These are phyloP conservation scores for Plicaturopsis crispa DNA, from an alignment of 768 basidiomycete genomes.

Conservation along the genomic window DNA sequence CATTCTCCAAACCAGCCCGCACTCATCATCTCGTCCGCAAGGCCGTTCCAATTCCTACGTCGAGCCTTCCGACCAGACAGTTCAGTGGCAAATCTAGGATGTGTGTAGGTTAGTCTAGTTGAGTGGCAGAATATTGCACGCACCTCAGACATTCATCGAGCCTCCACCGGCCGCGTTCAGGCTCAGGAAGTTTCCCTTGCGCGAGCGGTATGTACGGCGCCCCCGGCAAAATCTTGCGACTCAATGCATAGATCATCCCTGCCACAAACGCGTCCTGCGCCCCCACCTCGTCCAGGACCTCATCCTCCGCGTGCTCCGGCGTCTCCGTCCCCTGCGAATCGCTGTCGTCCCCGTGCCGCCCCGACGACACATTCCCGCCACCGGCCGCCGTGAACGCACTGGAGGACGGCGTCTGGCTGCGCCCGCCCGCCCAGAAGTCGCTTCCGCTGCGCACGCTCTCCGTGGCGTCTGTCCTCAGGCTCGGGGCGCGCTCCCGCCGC, in stretches of 20 bases:
- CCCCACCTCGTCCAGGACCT: conserved; percentile 62
- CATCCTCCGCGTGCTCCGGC: conserved; percentile 32
- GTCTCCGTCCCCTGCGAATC: conserved; percentile 57
- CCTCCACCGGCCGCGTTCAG: conserved; percentile 55
- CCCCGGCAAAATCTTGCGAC: conserved; percentile 63
- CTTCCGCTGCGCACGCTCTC: conserved; percentile 51
- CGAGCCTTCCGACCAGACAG: conserved; percentile 70
- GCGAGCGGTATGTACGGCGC: conserved; percentile 63
- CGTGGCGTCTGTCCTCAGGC: conserved; percentile 10
- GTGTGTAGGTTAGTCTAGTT: no score
- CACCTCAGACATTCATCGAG: conserved; percentile 79
- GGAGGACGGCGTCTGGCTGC: conserved; percentile 47
- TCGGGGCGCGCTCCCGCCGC: conserved; percentile 14
- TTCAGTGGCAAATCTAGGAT: conserved; percentile 72
- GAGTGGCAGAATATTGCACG: no score
- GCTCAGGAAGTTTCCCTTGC: conserved; percentile 16
- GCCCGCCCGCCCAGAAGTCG: conserved; percentile 66
- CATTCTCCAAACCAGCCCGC: conserved; percentile 67
- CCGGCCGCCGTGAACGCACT: conserved; percentile 41
- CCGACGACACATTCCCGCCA: conserved; percentile 16
- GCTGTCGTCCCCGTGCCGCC: conserved; percentile 40
- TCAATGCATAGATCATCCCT: conserved; percentile 81
- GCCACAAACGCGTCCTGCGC: conserved; percentile 81
- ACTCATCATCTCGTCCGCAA: conserved; percentile 65
- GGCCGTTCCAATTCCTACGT: conserved; percentile 52